These are phyloP conservation scores for Centella asiatica DNA, from an alignment of 129 eudicot genomes.

Conservation along the genomic window DNA sequence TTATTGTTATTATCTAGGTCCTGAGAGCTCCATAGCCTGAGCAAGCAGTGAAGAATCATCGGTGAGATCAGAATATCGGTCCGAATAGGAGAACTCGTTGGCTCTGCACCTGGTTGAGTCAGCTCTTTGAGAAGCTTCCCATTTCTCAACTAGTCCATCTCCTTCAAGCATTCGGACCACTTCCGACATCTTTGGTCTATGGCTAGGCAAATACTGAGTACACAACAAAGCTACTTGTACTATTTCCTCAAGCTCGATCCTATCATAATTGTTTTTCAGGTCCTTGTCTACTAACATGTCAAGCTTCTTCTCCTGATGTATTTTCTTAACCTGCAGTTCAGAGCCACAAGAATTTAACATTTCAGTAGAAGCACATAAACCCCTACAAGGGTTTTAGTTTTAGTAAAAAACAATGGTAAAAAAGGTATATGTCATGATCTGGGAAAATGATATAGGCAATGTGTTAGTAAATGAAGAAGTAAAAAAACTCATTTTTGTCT, in stretches of 20 bases:
- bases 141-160: conserved; percentile 87
- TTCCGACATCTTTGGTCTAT: conserved; percentile 93
- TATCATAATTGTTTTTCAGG: conserved; percentile 48
- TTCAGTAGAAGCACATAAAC: neutral
- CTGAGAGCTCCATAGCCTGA: conserved; percentile 98
- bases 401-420: neutral
- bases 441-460: too few species aligned
- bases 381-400: neutral
- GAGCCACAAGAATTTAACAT: neutral
- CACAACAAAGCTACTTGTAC: conserved; percentile 79
- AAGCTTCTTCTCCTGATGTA: conserved; percentile 79
- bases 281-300: conserved; percentile 82
- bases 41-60: conserved; percentile 78
- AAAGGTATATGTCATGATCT: too few species aligned
- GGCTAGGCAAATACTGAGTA: conserved; percentile 55
- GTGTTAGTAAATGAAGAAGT: too few species aligned
- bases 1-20: conserved; percentile 83
- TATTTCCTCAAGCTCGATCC: conserved; percentile 75
- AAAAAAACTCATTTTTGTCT: conserved; percentile 16
- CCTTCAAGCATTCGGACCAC: conserved; percentile 97
- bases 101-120: conserved; percentile 56
- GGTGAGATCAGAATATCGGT: conserved; percentile 76
- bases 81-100: conserved; percentile 69
- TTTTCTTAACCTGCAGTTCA: conserved; percentile 49
- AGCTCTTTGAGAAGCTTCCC: conserved; percentile 86